Percentiles rank a stretch among this genome's conserved stretches.
Evolutionary conservation across 176 grass and related monocot genomes (phyloP).

Genomic region (Eragrostis curvula): DNA sequence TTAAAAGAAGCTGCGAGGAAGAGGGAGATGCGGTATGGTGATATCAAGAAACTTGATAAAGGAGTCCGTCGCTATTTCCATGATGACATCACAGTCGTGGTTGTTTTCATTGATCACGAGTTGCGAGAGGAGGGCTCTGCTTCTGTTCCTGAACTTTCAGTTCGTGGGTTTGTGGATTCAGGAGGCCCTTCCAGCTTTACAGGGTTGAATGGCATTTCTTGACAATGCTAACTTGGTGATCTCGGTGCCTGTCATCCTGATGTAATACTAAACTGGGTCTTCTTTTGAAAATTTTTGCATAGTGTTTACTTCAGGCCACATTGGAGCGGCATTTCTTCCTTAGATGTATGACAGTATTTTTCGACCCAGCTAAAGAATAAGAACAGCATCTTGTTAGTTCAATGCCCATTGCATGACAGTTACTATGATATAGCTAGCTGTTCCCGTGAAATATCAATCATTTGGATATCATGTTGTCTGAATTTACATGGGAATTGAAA

Average conservation of each 20-base stretch:
- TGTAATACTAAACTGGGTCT: conserved; percentile 35
- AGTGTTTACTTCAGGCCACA: conserved; percentile 32
- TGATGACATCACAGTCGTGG: conserved; percentile 68
- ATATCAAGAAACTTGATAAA: conserved; percentile 63
- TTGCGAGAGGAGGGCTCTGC: conserved; percentile 41
- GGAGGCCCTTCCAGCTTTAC: conserved; percentile 74
- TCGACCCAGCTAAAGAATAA: conserved; percentile 18
- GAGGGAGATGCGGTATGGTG: conserved; percentile 61
- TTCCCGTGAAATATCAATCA: background rate
- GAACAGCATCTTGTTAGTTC: background rate
- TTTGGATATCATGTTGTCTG: background rate
- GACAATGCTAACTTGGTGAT: conserved; percentile 41
- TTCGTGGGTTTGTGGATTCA: conserved; percentile 83
- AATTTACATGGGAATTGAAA: background rate
- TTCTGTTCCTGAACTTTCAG: conserved; percentile 71
- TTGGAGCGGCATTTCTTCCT: background rate
- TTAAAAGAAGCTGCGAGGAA: conserved; percentile 65
- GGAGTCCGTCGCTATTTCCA: conserved; percentile 69
- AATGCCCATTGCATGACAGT: background rate
- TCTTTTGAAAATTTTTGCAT: conserved; percentile 31
- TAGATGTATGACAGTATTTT: background rate
- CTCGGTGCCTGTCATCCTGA: conserved; percentile 19
- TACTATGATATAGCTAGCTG: background rate
- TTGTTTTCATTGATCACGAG: conserved; percentile 60
- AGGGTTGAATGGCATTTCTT: conserved; percentile 64